Evolutionary conservation across 345 rosid species (phyloP).

Genomic region (Pistacia vera): DNA sequence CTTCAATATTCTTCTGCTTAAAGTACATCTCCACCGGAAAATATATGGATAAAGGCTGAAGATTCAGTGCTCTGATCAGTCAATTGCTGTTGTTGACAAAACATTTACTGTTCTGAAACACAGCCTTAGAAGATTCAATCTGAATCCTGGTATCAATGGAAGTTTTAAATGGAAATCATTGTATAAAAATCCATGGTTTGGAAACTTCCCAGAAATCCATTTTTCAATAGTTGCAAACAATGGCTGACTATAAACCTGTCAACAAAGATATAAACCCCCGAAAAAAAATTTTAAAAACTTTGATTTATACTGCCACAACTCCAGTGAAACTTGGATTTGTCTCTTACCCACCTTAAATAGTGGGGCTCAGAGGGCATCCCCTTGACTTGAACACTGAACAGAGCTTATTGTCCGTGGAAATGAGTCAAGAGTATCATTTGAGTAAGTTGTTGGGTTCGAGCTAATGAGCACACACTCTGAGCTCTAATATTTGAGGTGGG

Average conservation of each 20-base stretch:
- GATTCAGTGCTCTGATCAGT: slow-evolving; percentile 61
- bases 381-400: too few species aligned
- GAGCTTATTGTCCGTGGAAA: too few species aligned
- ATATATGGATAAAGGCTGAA: slow-evolving; percentile 78
- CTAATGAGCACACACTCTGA: too few species aligned
- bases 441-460: too few species aligned
- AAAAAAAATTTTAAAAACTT: neutral
- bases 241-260: slow-evolving; percentile 61
- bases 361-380: too few species aligned
- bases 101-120: slow-evolving; percentile 61
- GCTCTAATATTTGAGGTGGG: too few species aligned
- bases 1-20: slow-evolving; percentile 48
- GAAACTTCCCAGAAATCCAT: slow-evolving; percentile 45
- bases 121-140: slow-evolving; percentile 37
- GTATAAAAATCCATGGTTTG: slow-evolving; percentile 40
- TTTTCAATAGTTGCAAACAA: slow-evolving; percentile 44
- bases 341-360: too few species aligned
- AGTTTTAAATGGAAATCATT: slow-evolving; percentile 32
- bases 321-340: neutral
- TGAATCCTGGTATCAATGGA: slow-evolving; percentile 35
- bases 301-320: too few species aligned
- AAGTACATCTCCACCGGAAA: slow-evolving; percentile 79
- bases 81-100: slow-evolving; percentile 48
- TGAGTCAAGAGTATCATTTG: too few species aligned
- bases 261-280: neutral